A percentile compares a stretch with the other conserved stretches of the same genome.
These are phyloP conservation scores for Mortierella sp. DNA, from an alignment of 371 early-diverging fungal genomes.

Conservation along the genomic window DNA sequence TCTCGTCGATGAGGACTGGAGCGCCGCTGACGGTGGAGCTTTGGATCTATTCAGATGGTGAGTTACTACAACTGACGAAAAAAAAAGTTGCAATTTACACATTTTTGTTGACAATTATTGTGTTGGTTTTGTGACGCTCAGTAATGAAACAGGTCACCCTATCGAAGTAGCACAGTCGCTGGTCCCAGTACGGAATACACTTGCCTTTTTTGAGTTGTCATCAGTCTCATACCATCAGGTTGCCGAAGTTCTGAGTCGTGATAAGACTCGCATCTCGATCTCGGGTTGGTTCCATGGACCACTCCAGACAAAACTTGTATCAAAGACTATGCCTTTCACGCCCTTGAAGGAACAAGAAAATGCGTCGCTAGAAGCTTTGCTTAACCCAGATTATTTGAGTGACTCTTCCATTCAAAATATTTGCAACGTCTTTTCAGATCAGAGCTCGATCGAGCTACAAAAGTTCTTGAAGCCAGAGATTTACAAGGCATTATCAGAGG, in stretches of 20 bases:
- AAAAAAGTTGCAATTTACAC: neutral
- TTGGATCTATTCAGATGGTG: conserved; percentile 68
- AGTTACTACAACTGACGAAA: conserved; percentile 1
- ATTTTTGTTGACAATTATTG: neutral
- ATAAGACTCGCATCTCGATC: conserved; percentile 67
- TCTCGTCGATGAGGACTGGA: conserved; percentile 76
- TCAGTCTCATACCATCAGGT: conserved; percentile 76
- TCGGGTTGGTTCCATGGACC: conserved; percentile 80
- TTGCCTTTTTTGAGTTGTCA: conserved; percentile 75
- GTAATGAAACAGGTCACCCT: conserved; percentile 60
- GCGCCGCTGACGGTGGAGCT: conserved; percentile 68
- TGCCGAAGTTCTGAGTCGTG: conserved; percentile 63
- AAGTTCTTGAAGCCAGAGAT: conserved; percentile 61
- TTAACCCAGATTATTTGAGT: conserved; percentile 62
- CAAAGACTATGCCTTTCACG: conserved; percentile 40
- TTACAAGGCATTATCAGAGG: conserved; percentile 44
- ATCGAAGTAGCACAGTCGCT: conserved; percentile 58
- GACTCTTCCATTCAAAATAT: conserved; percentile 46
- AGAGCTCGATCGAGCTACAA: conserved; percentile 66
- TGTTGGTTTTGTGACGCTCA: neutral
- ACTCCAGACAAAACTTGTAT: conserved; percentile 46
- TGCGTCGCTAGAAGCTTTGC: conserved; percentile 32
- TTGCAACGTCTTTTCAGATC: conserved; percentile 59
- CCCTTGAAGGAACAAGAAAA: conserved; percentile 5
- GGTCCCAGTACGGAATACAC: conserved; percentile 67